phyloP scores from a whole-genome alignment of 305 asterid species.

The Plantago coronopus region DNA sequence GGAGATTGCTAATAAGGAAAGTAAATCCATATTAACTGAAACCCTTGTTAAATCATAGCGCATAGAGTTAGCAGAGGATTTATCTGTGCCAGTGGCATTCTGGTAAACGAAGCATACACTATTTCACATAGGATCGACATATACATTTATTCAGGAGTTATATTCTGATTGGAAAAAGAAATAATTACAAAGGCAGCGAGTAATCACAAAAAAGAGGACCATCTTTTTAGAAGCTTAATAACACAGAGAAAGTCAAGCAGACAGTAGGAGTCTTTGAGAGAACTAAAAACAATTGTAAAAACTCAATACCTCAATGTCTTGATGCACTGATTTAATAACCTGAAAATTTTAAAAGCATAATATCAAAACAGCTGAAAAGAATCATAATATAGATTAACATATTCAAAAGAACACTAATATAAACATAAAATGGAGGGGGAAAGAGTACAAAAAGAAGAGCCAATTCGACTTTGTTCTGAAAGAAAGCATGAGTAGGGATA shows the following conservation, averaged over 20 bases:
- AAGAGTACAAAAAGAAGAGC: not conserved
- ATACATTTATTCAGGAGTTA: not conserved
- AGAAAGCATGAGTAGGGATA: not conserved
- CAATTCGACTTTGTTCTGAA: not conserved
- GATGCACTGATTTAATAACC: conserved; percentile 61
- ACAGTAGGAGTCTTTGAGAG: not conserved
- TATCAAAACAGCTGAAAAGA: conserved; percentile 1
- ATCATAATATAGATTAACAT: conserved; percentile 12
- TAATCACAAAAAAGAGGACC: not conserved
- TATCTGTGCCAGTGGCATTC: not conserved
- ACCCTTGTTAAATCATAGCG: not conserved
- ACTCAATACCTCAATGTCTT: conserved; percentile 48
- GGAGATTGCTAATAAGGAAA: not conserved
- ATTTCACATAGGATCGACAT: conserved; percentile 6
- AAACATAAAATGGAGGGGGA: not conserved
- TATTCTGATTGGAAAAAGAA: not conserved
- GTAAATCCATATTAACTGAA: not conserved
- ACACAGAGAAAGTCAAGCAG: not conserved
- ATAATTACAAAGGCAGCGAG: not conserved
- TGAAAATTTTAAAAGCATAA: conserved; percentile 25
- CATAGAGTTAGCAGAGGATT: not conserved
- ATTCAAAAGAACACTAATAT: not conserved
- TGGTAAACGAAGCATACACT: conserved; percentile 12
- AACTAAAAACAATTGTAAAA: conserved; percentile 15
- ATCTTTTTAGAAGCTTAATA: not conserved